Conservation (phyloP, 202 grass and related monocot species). For the Dendrocalamus latiflorus region DNA sequence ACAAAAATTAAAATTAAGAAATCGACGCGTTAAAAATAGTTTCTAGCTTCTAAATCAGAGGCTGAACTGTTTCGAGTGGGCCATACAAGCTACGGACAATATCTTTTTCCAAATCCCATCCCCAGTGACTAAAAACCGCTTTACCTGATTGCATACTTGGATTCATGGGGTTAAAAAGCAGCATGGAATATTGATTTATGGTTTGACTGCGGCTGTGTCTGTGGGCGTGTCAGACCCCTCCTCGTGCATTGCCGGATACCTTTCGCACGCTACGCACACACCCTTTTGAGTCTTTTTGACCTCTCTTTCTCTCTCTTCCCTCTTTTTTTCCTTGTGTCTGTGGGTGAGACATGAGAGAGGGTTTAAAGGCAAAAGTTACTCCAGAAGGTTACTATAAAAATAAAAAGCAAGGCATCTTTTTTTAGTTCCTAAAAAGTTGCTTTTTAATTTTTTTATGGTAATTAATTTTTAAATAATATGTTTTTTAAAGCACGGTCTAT, state of each 20-base stretch:
- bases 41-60: too few species aligned
- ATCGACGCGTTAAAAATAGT: too few species aligned
- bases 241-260: slow-evolving; percentile 23
- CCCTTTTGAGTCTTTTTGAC: slow-evolving; percentile 49
- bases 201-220: slow-evolving; percentile 30
- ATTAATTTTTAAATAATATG: too few species aligned
- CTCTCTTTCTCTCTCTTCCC: not conserved
- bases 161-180: slow-evolving; percentile 60
- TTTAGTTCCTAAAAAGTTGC: too few species aligned
- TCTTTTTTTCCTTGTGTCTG: not conserved
- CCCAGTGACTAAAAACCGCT: slow-evolving; percentile 51
- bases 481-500: too few species aligned
- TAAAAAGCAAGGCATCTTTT: not conserved
- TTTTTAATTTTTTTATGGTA: too few species aligned
- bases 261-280: slow-evolving; percentile 34
- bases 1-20: too few species aligned
- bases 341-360: not conserved
- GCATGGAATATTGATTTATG: slow-evolving; percentile 29
- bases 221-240: slow-evolving; percentile 26
- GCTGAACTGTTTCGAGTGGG: too few species aligned
- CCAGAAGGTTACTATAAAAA: slow-evolving; percentile 29
- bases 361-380: slow-evolving; percentile 45
- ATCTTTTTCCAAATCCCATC: slow-evolving; percentile 63
- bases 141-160: slow-evolving; percentile 53
- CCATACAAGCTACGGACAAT: slow-evolving; percentile 20